These are phyloP conservation scores for Quercus suber DNA, from an alignment of 306 rosid species.

Conservation along the genomic window DNA sequence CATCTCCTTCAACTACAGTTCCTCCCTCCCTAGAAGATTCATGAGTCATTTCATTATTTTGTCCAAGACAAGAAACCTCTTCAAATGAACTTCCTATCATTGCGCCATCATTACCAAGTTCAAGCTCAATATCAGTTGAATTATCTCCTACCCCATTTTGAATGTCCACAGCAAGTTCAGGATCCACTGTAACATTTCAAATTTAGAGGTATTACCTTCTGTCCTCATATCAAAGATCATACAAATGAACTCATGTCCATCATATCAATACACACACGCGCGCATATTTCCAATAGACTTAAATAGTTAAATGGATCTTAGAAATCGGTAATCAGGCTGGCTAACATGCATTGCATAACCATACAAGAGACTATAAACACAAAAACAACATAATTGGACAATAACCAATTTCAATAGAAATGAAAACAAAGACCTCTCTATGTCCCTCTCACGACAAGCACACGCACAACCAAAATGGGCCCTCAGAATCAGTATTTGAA, in stretches of 20 bases:
- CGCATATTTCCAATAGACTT: too few relatives aligned
- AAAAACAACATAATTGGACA: background rate
- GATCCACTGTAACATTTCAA: constrained; percentile 28
- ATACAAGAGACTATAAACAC: background rate
- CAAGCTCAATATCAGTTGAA: constrained; percentile 7
- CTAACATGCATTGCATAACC: background rate
- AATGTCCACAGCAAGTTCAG: constrained; percentile 12
- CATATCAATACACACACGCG: background rate
- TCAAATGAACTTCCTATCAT: constrained; percentile 10
- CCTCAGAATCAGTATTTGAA: background rate
- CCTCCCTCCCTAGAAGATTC: constrained; percentile 4
- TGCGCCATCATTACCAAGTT: constrained; percentile 5
- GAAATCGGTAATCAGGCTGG: background rate
- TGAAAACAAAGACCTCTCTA: background rate
- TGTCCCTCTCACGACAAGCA: too few relatives aligned
- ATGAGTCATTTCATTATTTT: constrained; percentile 11
- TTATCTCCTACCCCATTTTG: constrained; percentile 3
- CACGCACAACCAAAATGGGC: background rate
- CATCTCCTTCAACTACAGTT: constrained; percentile 12
- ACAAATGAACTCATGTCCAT: background rate
- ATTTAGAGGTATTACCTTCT: background rate
- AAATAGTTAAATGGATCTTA: background rate
- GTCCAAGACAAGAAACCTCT: constrained; percentile 8
- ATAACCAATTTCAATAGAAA: background rate
- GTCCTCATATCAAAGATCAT: background rate